Evolutionary conservation across 2,329 filamentous ascomycete species (phyloP), one percentile per base, ranked within the genome.

Genomic region (Calonectria fujianensis): DNA sequence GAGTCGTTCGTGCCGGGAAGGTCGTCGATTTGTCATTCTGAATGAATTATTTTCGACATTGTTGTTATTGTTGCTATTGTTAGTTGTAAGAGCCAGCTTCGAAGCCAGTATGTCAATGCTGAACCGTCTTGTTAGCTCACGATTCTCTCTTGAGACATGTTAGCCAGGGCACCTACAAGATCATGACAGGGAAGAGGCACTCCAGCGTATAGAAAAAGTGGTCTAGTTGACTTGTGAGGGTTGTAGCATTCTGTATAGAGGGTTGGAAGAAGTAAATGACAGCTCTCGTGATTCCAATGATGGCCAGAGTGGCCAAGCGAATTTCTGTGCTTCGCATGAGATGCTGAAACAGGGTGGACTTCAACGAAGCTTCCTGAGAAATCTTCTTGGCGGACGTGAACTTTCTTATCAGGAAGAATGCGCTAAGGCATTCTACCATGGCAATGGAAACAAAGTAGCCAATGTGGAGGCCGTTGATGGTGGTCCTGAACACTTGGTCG

Each of bases 401-500:
- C 3, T 81, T 85, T 32, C 78, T 79, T 5, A 87, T 75, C 1
- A 87, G 78, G 77, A 86, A 87, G 69, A 82, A 83, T 8, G 86
- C 82, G 79, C 83, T 85, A 45, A 86, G 51, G 52, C 82, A 85
- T 73, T 87, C 86, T 1, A 86, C 77, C 2, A 83, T n/a, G 3
- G 86, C 86, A 63, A 87, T 86, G 41, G 82, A 80, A 6, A 82
- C 78, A 52, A 87, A 87, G 74, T 87, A 87, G 31, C 81, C 85
- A 50, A 87, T 83, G 71, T 87, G 86, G 0, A 87, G 78, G 41
- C 81, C 81, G 73, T 85, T 84, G 74, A 87, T 83, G 6, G 81
- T 79, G 7, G 75, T 59, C 64, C 84, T 80, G 1, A 81, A 64
- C 5, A 69, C 70, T 9, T 72, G 67, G 41, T 76, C 72, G 4